A percentile compares a stretch with the other conserved stretches of the same genome.
Conservation (phyloP, 352 stramenopile species). For the Phytophthora colocasiae region DNA sequence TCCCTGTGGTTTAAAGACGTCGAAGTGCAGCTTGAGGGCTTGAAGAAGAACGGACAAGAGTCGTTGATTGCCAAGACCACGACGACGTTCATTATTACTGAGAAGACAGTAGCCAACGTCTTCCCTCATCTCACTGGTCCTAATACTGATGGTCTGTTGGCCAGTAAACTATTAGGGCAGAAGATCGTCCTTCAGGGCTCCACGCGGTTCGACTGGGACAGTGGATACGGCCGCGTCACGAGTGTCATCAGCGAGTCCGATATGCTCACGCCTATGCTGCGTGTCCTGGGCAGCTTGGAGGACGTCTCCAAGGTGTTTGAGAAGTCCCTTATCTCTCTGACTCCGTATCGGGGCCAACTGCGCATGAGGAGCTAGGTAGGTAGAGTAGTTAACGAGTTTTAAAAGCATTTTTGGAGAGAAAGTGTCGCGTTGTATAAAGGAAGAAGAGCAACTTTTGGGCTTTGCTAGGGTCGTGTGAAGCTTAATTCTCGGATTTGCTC, state of each 20-base stretch:
- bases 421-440: too few relatives aligned
- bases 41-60: neutral
- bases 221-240: neutral
- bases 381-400: too few relatives aligned
- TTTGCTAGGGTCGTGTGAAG: too few relatives aligned
- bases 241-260: constrained; percentile 5
- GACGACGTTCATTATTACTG: constrained; percentile 9
- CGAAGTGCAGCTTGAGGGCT: constrained; percentile 7
- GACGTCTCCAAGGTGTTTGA: constrained; percentile 8
- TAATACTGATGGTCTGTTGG: neutral
- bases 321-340: constrained; percentile 4
- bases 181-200: constrained; percentile 6
- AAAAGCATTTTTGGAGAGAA: too few relatives aligned
- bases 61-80: constrained; percentile 5
- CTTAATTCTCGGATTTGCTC: too few relatives aligned
- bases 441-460: too few relatives aligned
- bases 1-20: constrained; percentile 19
- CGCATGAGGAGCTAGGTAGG: too few relatives aligned
- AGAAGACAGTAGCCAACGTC: constrained; percentile 11
- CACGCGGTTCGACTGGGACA: constrained; percentile 9
- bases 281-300: constrained; percentile 9
- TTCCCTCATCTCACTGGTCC: constrained; percentile 2
- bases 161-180: constrained; percentile 5
- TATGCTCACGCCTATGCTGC: constrained; percentile 14
- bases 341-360: too few relatives aligned